Base-by-base conservation (phyloP, 495 filamentous ascomycete genomes). In the Articulospora tetracladia region DNA sequence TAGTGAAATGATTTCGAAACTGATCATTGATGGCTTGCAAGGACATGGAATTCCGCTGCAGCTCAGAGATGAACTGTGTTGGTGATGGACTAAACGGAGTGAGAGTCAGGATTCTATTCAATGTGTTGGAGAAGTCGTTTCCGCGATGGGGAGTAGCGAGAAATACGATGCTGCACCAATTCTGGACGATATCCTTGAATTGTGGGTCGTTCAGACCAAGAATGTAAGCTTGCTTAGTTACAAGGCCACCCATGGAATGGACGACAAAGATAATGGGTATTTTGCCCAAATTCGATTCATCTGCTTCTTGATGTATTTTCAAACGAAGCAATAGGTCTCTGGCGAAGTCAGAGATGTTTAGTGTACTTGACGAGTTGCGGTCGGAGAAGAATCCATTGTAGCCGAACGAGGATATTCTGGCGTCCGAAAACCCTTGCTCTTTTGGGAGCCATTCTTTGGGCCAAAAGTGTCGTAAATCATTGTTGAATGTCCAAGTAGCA, bases 121-220 rank as follows among this genome's bases (percentile, higher is more conserved):
- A 67, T 0, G 70, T 55, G n/a, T 69, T 56, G 4, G 79, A 79
- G 39, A 72, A 64, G 53, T 82, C 69, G 0, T 76, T 72, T 1
- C 80, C 81, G 20, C 75, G 64, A 58, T 83, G 79, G 4, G 81
- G 81, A 7, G 79, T 82, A 0, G 69, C 76, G 0, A 83, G 63
- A 68, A 83, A 84, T 61, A 75, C 72, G 1, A 83, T 74, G 1
- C 72, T 68, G n/a, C 75, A 70, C 23, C 81, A 30, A 26, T 27
- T 30, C 11, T 28, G 46, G 8, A 63, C 58, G 17, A 77, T 24
- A n/a, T 68, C 60, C 13, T 64, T 58, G 17, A 62, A 73, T 10
- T 59, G 60, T 0, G 56, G 57, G 30, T 81, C 75, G 24, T 73
- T 68, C 44, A 70, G 69, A 26, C 72, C 77, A 7, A 70, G 69